These are phyloP conservation scores for Colletotrichum eremochloae DNA, from an alignment of 2,329 filamentous ascomycete species.

Conservation along the genomic window DNA sequence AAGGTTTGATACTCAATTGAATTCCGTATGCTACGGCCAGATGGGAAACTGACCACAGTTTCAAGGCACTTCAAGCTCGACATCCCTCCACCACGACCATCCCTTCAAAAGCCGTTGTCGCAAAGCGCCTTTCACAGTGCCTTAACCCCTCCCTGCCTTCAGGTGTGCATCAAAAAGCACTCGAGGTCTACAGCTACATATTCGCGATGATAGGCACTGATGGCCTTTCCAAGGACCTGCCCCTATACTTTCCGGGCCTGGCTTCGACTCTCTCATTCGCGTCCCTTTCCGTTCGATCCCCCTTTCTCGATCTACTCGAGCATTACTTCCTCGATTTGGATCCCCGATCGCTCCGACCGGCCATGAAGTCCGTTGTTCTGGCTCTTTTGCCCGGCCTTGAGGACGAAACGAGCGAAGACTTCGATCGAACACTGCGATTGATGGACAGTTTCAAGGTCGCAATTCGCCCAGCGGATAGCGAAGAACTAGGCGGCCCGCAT, in stretches of 20 bases:
- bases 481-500: constrained; percentile 65
- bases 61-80: constrained; percentile 87
- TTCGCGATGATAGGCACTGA: constrained; percentile 88
- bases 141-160: constrained; percentile 93
- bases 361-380: constrained; percentile 90
- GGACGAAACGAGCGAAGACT: constrained; percentile 97
- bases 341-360: constrained; percentile 80
- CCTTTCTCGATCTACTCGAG: constrained; percentile 88
- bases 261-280: constrained; percentile 93
- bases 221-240: constrained; percentile 83
- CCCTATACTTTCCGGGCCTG: constrained; percentile 90
- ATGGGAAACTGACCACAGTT: constrained; percentile 11
- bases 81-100: constrained; percentile 79
- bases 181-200: constrained; percentile 93
- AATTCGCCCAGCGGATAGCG: constrained; percentile 68
- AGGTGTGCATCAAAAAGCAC: constrained; percentile 95
- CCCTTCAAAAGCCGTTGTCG: constrained; percentile 85
- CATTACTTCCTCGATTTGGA: constrained; percentile 81
- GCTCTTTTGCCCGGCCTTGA: constrained; percentile 92
- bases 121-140: constrained; percentile 94
- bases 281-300: constrained; percentile 88
- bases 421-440: constrained; percentile 86
- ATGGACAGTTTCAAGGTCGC: constrained; percentile 82
- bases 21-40: neutral
- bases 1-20: constrained; percentile 72